Base-by-base conservation (phyloP, 2,329 filamentous ascomycete genomes). In the Trichoderma citrinoviride region DNA sequence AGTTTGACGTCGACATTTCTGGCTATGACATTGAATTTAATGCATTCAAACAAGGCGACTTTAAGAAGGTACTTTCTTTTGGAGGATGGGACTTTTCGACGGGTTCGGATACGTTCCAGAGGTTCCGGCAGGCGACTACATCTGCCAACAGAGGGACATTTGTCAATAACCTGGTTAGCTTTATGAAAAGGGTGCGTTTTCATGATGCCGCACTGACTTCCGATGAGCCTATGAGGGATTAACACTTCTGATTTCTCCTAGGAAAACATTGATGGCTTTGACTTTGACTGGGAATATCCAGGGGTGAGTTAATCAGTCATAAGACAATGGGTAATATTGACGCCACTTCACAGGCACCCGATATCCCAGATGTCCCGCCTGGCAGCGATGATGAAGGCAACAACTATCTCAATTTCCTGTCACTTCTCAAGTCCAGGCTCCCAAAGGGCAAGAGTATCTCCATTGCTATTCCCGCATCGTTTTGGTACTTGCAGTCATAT, bases 221-320 rank as follows among this genome's bases (percentile, higher is more conserved):
- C 10, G 6, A 37, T 37, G 10, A 37, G 33, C 33, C 33, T 37
- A 6, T 37, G 10, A 37, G 5, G 33, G 33, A 37, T 37, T 37
- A n/a, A n/a, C n/a, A n/a, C n/a, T n/a, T n/a, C n/a, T n/a, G n/a
- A n/a, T n/a, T n/a, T n/a, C n/a, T n/a, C n/a, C n/a, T 23, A 15
- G 14, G 33, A 77, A 17, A 60, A 67, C 7, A 66, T 81, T 0
- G 78, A 79, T 55, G 78, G 79, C 0, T 61, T 80, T 6, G 78
- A 80, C 57, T 66, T 79, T 25, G 77, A 80, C 65, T 83, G 79
- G 80, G 78, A 79, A 52, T 79, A 80, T 23, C 74, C 73, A 0
- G 41, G 41, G 2, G 54, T 56, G 23, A 40, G 52, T 55, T 12
- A 14, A 14, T 44, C n/a, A n/a, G n/a, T n/a, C n/a, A n/a, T n/a